phyloP scores from a whole-genome alignment of 2,329 filamentous ascomycete species.

The Metarhizium brunneum region DNA sequence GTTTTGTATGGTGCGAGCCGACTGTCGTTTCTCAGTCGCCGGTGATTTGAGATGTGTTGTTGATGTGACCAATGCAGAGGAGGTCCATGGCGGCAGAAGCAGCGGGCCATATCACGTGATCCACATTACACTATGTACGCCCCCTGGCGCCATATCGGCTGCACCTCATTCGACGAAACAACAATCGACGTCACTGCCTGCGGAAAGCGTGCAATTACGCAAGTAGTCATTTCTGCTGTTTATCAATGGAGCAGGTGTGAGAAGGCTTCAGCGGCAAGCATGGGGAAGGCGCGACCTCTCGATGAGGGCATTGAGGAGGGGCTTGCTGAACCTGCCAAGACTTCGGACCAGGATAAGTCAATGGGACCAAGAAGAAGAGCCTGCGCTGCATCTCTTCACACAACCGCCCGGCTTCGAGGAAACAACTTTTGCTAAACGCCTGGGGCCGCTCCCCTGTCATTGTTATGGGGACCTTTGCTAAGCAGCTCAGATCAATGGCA shows the following conservation, averaged over 20 bases:
- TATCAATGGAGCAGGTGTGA: background rate
- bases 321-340: background rate
- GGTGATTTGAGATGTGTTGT: background rate
- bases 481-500: background rate
- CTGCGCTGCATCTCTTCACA: too few relatives aligned
- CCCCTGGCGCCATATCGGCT: background rate
- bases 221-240: background rate
- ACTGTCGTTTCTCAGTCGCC: constrained; percentile 20
- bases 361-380: too few relatives aligned
- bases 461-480: background rate
- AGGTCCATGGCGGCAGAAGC: background rate
- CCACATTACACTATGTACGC: background rate
- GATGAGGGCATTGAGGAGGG: background rate
- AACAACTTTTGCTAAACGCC: background rate
- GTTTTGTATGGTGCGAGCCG: constrained; percentile 13
- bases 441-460: background rate
- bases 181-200: background rate
- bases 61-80: background rate
- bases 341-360: background rate
- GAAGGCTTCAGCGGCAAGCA: background rate
- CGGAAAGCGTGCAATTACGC: background rate
- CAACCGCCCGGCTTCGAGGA: too few relatives aligned
- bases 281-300: background rate
- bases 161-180: background rate
- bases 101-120: constrained; percentile 3